Conservation (phyloP, 352 stramenopile genomes). For the Pythium insidiosum region DNA sequence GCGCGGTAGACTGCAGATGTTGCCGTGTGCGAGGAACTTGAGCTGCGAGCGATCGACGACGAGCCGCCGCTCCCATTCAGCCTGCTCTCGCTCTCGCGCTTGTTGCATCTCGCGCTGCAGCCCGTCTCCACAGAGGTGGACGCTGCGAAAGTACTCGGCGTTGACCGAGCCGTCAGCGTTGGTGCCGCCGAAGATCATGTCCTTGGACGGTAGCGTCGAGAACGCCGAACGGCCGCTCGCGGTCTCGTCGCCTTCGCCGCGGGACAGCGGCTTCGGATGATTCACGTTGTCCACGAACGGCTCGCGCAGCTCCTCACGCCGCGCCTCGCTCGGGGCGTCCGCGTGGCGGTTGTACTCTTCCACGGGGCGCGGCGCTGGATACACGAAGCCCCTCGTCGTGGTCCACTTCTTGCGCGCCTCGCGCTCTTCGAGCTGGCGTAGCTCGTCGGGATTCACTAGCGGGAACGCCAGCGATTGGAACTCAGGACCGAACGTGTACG, state of each 20-base stretch:
- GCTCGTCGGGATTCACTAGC: constrained; percentile 62
- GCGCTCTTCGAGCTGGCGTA: constrained; percentile 39
- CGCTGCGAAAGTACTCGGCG: constrained; percentile 71
- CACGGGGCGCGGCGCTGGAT: constrained; percentile 56
- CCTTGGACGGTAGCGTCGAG: constrained; percentile 79
- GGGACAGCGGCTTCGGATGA: constrained; percentile 47
- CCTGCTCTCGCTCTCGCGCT: constrained; percentile 46
- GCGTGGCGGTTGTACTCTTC: constrained; percentile 68
- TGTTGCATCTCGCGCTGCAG: constrained; percentile 71
- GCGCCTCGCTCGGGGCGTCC: constrained; percentile 60
- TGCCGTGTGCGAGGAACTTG: constrained; percentile 83
- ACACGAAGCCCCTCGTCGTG: constrained; percentile 83
- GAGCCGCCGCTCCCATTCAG: constrained; percentile 67
- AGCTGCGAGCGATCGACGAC: constrained; percentile 85
- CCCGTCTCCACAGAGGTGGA: constrained; percentile 81
- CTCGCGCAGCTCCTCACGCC: constrained; percentile 73
- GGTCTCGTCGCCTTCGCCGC: constrained; percentile 16
- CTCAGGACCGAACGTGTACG: constrained; percentile 83
- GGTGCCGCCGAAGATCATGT: constrained; percentile 81
- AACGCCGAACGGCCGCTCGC: constrained; percentile 31
- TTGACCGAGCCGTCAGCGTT: constrained; percentile 63
- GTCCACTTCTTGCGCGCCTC: constrained; percentile 62
- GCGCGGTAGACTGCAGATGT: constrained; percentile 58
- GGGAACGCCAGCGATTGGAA: constrained; percentile 84
- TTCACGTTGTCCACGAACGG: constrained; percentile 85